Evolutionary conservation across 2,329 filamentous ascomycete species (phyloP), one percentile per base, ranked within the genome.

Genomic region (Aspergillus sp.): DNA sequence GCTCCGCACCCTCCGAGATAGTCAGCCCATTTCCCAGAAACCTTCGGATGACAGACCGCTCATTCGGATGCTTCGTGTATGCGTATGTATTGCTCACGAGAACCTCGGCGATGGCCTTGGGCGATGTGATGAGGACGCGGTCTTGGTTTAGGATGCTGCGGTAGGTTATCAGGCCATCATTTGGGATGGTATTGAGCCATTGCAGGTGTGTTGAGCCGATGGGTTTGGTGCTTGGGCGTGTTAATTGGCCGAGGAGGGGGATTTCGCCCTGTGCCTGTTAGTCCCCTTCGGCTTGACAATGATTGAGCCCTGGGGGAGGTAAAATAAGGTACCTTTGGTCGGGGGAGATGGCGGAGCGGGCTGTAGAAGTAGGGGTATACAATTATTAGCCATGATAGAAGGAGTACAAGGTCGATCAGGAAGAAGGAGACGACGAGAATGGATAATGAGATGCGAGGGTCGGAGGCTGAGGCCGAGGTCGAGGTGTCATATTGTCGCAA

Each of bases 331-430:
- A 55, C 53, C 53, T 55, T 46, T 31, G 53, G 53, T 19, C 53
- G 23, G 9, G 53, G 53, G n/a, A 55, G 53, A 5, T 55, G 53
- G 22, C 53, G 38, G 53, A 55, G 19, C n/a, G 53, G 53, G n/a
- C 53, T 55, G 25, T 45, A 55, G 22, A 55, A 46, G 25, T 55
- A 55, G 17, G 53, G 53, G 41, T 55, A 55, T 15, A 55, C 47
- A n/a, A 55, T 45, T 23, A 43, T 19, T 3, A 55, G 22, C 22
- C 41, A 55, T 3, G 53, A 46, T 13, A 55, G 41, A 19, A 55
- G 17, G 25, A 55, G 23, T 8, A 55, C 17, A n/a, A 55, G 23
- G 13, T 55, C 30, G 38, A 55, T 43, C 4, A 45, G 13, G 19
- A 55, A 45, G 6, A 55, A 46, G 9, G 25, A 15, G 15, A 13